Conservation (phyloP, 2,329 filamentous ascomycete species). For the Stagonosporopsis tanaceti region DNA sequence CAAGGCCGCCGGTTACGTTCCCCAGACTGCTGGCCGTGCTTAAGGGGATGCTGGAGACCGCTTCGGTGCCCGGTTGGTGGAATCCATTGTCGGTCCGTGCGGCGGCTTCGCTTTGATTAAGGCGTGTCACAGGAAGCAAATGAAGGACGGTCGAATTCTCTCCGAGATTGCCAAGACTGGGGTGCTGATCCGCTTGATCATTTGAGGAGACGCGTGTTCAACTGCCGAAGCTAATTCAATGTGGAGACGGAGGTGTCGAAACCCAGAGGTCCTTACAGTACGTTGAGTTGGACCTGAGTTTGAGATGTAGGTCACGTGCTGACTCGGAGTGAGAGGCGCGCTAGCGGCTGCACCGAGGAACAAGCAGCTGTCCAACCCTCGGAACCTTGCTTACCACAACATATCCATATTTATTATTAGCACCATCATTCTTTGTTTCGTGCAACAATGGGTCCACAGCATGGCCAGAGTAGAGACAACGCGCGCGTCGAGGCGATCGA, state of each 20-base stretch:
- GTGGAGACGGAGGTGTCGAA: neutral
- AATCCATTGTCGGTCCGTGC: constrained; percentile 5
- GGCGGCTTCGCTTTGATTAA: constrained; percentile 17
- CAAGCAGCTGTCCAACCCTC: neutral
- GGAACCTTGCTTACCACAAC: neutral
- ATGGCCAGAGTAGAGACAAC: neutral
- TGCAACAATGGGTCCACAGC: constrained; percentile 5
- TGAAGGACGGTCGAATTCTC: constrained; percentile 25
- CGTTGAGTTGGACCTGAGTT: neutral
- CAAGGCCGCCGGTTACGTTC: neutral
- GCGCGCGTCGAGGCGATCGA: constrained; percentile 31
- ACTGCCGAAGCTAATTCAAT: constrained; percentile 1
- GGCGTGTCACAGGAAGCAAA: constrained; percentile 26
- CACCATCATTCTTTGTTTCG: neutral
- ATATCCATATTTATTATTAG: neutral
- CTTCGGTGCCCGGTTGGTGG: constrained; percentile 15
- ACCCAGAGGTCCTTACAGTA: neutral
- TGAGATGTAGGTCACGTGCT: constrained; percentile 6
- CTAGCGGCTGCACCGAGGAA: neutral
- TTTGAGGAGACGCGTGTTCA: constrained; percentile 2
- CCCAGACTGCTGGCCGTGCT: constrained; percentile 5
- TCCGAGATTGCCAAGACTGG: constrained; percentile 11
- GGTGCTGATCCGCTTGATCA: constrained; percentile 6
- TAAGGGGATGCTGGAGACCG: neutral
- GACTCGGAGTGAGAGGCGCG: neutral